These are phyloP conservation scores for Ogataea trehalophila DNA, from an alignment of 805 yeast genomes.

Conservation along the genomic window DNA sequence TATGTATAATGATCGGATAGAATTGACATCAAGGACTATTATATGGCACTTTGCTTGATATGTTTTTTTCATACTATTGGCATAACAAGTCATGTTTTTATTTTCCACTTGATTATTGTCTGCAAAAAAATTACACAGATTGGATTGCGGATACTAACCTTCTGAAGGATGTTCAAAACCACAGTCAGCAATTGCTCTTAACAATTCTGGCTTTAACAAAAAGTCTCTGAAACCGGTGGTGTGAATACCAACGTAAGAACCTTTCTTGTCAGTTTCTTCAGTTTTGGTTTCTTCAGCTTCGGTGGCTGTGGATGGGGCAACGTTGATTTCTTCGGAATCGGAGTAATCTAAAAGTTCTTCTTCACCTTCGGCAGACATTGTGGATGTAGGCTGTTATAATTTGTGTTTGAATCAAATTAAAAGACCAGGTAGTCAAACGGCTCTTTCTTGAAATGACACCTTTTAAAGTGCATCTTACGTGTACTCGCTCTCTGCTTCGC, in stretches of 20 bases:
- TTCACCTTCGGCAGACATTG: slow-evolving; percentile 94
- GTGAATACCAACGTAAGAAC: slow-evolving; percentile 96
- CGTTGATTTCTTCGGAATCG: slow-evolving; percentile 93
- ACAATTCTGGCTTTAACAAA: slow-evolving; percentile 90
- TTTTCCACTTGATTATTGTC: too few relatives aligned
- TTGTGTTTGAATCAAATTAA: background rate
- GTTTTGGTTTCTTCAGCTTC: slow-evolving; percentile 42
- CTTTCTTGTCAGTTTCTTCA: slow-evolving; percentile 76
- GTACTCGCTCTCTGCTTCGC: too few relatives aligned
- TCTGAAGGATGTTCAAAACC: slow-evolving; percentile 99
- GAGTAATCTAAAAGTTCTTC: slow-evolving; percentile 99
- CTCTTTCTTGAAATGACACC: too few relatives aligned
- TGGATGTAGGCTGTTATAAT: background rate
- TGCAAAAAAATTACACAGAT: background rate
- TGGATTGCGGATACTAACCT: slow-evolving; percentile 54
- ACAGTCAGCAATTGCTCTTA: slow-evolving; percentile 97
- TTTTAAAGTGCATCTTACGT: too few relatives aligned
- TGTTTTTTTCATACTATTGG: too few relatives aligned
- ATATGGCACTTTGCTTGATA: too few relatives aligned
- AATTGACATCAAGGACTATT: too few relatives aligned
- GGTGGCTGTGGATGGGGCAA: slow-evolving; percentile 48
- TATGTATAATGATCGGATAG: too few relatives aligned
- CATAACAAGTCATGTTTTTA: too few relatives aligned
- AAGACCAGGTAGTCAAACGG: background rate
- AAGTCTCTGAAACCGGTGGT: slow-evolving; percentile 99